These are phyloP conservation scores for Solanum hybrid DNA, from an alignment of 305 asterid species.

Conservation along the genomic window DNA sequence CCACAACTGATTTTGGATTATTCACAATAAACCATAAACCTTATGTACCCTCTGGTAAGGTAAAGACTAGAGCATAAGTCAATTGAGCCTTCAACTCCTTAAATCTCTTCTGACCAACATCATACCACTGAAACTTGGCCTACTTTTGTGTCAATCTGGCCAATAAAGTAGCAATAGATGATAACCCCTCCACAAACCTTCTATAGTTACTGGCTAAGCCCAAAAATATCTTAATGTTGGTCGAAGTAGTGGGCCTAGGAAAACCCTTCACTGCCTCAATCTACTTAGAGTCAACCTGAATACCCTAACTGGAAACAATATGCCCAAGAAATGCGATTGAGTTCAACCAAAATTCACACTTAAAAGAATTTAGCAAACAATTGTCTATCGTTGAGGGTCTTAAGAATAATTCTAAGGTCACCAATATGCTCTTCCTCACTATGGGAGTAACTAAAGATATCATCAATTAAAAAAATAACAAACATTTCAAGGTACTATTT, in stretches of 20 bases:
- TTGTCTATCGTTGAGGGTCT: not conserved
- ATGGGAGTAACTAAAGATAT: not conserved
- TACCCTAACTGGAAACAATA: not conserved
- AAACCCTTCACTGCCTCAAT: not conserved
- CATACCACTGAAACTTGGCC: not conserved
- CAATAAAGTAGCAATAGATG: too few species aligned
- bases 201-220: not conserved
- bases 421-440: not conserved
- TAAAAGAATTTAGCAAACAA: not conserved
- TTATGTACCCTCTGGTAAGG: not conserved
- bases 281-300: not conserved
- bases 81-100: not conserved
- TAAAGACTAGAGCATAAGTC: not conserved
- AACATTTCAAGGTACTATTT: not conserved
- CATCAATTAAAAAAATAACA: too few species aligned
- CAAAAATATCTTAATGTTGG: not conserved
- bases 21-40: not conserved
- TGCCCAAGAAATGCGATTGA: not conserved
- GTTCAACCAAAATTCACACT: not conserved
- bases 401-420: not conserved
- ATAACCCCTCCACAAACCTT: not conserved
- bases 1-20: not conserved
- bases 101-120: not conserved
- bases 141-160: not conserved
- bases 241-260: not conserved